A percentile compares a stretch with the other conserved stretches of the same genome.
These are phyloP conservation scores for Pseudoneurospora amorphoporcata DNA, from an alignment of 495 filamentous ascomycete species.

Conservation along the genomic window DNA sequence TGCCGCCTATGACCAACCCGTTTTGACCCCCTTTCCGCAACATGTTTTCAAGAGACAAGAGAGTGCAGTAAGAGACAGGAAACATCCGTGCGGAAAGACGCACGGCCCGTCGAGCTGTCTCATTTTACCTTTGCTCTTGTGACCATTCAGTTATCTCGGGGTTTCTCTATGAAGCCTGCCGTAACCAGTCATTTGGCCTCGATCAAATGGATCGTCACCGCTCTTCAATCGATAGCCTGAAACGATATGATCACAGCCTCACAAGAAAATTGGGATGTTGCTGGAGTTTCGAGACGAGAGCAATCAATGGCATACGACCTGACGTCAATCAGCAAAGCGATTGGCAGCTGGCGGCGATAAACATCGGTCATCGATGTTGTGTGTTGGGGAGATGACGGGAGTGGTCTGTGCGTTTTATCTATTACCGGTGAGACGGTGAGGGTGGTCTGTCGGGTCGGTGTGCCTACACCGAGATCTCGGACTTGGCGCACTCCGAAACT, in stretches of 20 bases:
- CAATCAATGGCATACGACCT: background rate
- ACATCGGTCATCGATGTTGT: background rate
- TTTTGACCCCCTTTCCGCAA: background rate
- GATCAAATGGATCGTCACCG: background rate
- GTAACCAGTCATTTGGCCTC: background rate
- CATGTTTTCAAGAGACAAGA: background rate
- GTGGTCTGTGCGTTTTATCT: background rate
- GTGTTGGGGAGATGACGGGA: background rate
- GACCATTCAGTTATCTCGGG: background rate
- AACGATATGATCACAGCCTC: background rate
- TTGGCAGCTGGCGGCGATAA: background rate
- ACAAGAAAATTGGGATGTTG: background rate
- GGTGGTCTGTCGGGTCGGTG: background rate
- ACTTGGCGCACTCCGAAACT: background rate
- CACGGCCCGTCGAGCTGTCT: background rate
- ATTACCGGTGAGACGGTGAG: background rate
- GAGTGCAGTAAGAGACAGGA: background rate
- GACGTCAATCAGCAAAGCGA: background rate
- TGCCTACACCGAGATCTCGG: background rate
- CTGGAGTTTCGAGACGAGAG: background rate
- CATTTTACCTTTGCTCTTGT: background rate
- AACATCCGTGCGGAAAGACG: background rate
- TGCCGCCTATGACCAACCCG: background rate
- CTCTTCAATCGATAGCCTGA: background rate
- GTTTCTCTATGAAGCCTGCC: background rate